phyloP scores from a whole-genome alignment of 192 early-diverging fungal genomes.

The Geosiphon pyriformis region DNA sequence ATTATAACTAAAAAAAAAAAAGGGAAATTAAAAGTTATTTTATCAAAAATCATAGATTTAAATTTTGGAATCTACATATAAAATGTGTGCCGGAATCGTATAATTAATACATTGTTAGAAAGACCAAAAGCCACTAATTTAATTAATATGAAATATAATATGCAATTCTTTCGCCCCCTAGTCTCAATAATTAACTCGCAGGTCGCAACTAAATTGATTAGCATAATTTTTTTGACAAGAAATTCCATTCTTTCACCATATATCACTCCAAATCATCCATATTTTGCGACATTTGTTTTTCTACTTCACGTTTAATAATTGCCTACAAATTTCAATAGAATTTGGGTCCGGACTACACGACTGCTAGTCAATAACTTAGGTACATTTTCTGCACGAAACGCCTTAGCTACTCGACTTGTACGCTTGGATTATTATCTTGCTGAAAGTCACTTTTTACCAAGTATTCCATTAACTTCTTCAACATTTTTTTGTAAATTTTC shows the following conservation, averaged over 20 bases:
- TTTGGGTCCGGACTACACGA: neutral
- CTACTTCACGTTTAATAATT: conserved; percentile 11
- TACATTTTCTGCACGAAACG: no score
- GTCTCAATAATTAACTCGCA: neutral
- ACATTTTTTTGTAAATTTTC: neutral
- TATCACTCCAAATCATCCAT: neutral
- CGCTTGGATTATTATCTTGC: neutral
- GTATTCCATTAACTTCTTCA: neutral
- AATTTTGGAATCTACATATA: no score
- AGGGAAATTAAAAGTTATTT: no score
- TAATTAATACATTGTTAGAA: no score
- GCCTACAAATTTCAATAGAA: neutral
- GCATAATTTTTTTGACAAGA: neutral
- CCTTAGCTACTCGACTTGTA: neutral
- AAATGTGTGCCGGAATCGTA: no score
- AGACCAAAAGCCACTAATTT: neutral
- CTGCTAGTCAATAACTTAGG: neutral
- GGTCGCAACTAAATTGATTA: neutral
- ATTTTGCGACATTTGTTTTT: conserved; percentile 8
- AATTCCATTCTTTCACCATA: conserved; percentile 4
- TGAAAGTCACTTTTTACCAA: neutral
- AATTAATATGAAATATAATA: no score
- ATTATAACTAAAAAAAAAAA: no score
- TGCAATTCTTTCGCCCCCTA: neutral
- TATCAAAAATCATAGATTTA: no score